Evolutionary conservation across 352 stramenopile species (phyloP).

Genomic region (Phytopythium oedochilum): DNA sequence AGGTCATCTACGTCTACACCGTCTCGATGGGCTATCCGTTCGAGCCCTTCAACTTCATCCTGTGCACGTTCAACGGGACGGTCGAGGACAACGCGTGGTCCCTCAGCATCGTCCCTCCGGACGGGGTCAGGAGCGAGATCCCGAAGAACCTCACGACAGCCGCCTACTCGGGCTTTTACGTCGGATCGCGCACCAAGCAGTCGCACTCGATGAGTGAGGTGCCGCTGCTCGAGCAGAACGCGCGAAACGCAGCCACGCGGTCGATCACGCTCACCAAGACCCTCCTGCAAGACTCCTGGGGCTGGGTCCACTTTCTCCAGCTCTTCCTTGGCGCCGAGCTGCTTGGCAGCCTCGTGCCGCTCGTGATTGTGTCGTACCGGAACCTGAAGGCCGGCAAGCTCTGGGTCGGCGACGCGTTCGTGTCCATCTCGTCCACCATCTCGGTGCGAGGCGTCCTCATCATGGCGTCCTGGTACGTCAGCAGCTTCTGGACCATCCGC

Average conservation of each 20-base stretch:
- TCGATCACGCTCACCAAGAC: slow-evolving; percentile 17
- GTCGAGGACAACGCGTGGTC: slow-evolving; percentile 17
- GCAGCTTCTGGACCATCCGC: slow-evolving; percentile 38
- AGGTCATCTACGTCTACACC: slow-evolving; percentile 22
- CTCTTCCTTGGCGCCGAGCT: slow-evolving; percentile 31
- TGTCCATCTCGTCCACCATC: slow-evolving; percentile 20
- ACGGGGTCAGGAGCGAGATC: slow-evolving; percentile 8
- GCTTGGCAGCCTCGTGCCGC: slow-evolving; percentile 20
- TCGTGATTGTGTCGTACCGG: slow-evolving; percentile 24
- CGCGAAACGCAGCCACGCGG: slow-evolving; percentile 11
- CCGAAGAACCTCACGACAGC: slow-evolving; percentile 25
- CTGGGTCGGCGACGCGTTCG: slow-evolving; percentile 39
- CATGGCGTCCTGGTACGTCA: slow-evolving; percentile 21
- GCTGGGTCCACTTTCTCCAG: slow-evolving; percentile 35
- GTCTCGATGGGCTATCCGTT: slow-evolving; percentile 29
- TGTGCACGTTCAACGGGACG: slow-evolving; percentile 14
- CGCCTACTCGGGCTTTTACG: slow-evolving; percentile 24
- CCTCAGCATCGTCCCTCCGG: slow-evolving; percentile 17
- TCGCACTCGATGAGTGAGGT: slow-evolving; percentile 20
- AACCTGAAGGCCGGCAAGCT: slow-evolving; percentile 26
- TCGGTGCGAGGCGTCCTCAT: slow-evolving; percentile 16
- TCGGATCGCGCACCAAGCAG: slow-evolving; percentile 15
- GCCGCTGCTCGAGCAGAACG: slow-evolving; percentile 9
- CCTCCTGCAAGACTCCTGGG: slow-evolving; percentile 23
- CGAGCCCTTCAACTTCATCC: slow-evolving; percentile 21